phyloP scores from a whole-genome alignment of 768 basidiomycete species.

The Gyrodon lividus region DNA sequence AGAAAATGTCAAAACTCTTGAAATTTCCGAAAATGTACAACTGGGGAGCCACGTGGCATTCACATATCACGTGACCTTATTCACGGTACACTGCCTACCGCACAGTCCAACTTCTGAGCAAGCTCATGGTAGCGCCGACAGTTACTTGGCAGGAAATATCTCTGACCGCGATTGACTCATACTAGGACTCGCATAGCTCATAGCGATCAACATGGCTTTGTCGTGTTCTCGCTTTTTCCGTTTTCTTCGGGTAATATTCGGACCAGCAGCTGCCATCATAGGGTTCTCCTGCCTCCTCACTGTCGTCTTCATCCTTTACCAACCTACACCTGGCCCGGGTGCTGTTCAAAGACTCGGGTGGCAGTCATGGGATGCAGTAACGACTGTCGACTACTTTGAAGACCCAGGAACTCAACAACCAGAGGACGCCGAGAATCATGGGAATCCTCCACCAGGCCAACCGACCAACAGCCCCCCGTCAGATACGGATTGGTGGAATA shows the following conservation, averaged over 20 bases:
- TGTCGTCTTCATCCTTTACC: constrained; percentile 78
- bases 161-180: constrained; percentile 1
- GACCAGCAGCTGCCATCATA: constrained; percentile 59
- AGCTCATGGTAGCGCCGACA: background rate
- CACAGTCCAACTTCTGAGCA: too few species aligned
- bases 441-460: constrained; percentile 9
- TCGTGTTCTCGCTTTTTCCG: constrained; percentile 47
- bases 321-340: constrained; percentile 73
- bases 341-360: constrained; percentile 74
- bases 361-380: constrained; percentile 82
- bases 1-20: background rate
- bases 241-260: constrained; percentile 50
- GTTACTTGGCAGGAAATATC: background rate
- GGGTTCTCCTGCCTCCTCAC: constrained; percentile 72
- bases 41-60: background rate
- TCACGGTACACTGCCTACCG: too few species aligned
- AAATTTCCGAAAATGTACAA: background rate
- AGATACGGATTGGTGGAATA: constrained; percentile 13
- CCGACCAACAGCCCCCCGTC: constrained; percentile 10
- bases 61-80: background rate
- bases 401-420: background rate
- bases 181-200: background rate
- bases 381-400: constrained; percentile 21
- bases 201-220: constrained; percentile 37
- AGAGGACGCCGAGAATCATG: constrained; percentile 5